These are phyloP conservation scores for Mycena indigotica DNA, from an alignment of 768 basidiomycete species.

Conservation along the genomic window DNA sequence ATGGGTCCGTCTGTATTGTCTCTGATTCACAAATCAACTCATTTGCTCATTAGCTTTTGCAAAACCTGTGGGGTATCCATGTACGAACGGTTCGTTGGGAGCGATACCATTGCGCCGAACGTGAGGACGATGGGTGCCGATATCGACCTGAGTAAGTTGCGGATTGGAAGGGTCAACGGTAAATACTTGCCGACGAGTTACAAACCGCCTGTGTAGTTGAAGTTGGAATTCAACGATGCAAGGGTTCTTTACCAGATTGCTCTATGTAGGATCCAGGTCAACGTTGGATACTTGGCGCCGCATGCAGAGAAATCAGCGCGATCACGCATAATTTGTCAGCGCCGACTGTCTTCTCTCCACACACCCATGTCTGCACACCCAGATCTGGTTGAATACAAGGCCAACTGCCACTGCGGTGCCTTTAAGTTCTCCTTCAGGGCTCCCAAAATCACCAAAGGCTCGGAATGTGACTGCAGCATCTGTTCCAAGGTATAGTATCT, in stretches of 20 bases:
- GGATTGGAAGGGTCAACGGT: not conserved
- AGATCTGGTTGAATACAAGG: constrained; percentile 27
- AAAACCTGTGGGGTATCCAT: not conserved
- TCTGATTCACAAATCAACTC: not conserved
- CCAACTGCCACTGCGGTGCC: constrained; percentile 3
- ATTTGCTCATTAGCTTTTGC: not conserved
- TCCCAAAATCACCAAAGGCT: not conserved
- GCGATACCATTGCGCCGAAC: not conserved
- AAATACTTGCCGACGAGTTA: no score
- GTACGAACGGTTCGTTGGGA: not conserved
- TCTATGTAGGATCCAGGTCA: no score
- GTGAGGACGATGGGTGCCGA: not conserved
- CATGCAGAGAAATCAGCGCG: no score
- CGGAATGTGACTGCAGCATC: constrained; percentile 10
- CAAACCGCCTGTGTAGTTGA: no score
- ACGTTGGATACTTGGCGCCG: no score
- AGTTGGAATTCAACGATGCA: no score
- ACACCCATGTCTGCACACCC: no score
- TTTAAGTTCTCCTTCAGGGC: not conserved
- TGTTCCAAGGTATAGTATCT: constrained; percentile 1
- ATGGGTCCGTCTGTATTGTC: not conserved
- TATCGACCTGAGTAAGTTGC: not conserved
- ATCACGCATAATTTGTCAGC: no score
- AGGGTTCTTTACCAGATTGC: no score
- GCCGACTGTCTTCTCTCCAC: no score